Conservation (phyloP, 331 rosid genomes). For the Malus hybrid region DNA sequence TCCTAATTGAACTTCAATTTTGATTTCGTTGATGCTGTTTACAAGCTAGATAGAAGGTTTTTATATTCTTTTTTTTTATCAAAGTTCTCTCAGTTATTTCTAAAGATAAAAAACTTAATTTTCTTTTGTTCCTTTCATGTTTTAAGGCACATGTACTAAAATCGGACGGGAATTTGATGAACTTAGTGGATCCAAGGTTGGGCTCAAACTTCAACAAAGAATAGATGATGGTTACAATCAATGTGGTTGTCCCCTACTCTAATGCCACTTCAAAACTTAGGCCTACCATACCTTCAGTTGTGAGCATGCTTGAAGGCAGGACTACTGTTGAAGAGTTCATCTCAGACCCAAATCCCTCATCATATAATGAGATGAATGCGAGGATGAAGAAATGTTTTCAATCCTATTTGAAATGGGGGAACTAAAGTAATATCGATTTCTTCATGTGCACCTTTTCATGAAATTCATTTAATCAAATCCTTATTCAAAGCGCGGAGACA, state of each 20-base stretch:
- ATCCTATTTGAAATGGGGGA: too few species aligned
- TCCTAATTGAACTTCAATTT: not conserved
- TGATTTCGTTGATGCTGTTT: not conserved
- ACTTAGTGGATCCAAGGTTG: conserved; percentile 56
- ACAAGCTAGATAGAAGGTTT: too few species aligned
- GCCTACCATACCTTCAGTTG: conserved; percentile 52
- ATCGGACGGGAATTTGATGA: conserved; percentile 40
- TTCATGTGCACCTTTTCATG: too few species aligned
- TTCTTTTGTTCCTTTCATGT: not conserved
- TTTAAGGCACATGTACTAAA: conserved; percentile 40
- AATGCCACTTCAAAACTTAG: conserved; percentile 34
- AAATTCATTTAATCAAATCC: too few species aligned
- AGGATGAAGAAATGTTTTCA: too few species aligned
- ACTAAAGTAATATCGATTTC: too few species aligned
- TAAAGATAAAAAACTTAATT: too few species aligned
- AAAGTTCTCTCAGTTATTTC: too few species aligned
- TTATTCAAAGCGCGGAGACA: too few species aligned
- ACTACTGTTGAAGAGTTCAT: conserved; percentile 18
- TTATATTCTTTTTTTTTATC: too few species aligned
- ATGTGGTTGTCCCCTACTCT: conserved; percentile 50
- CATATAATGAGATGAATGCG: too few species aligned
- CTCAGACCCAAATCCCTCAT: conserved; percentile 9
- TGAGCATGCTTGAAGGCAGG: conserved; percentile 62
- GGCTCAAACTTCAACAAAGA: conserved; percentile 24
- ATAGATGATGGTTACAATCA: conserved; percentile 38